Evolutionary conservation across 2,329 filamentous ascomycete species (phyloP).

Genomic region (Bertia moriformis): DNA sequence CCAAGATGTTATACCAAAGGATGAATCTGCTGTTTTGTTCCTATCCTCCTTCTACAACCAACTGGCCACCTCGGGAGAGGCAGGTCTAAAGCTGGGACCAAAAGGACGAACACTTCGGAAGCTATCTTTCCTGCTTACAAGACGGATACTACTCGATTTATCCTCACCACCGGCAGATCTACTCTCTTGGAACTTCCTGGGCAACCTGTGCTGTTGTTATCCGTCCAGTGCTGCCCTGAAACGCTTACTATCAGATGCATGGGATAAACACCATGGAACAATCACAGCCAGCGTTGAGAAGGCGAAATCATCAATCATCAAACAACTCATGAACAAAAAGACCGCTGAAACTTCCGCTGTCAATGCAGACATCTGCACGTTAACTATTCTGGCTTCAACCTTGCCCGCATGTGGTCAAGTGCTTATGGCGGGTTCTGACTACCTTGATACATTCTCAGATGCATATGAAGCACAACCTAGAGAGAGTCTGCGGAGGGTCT

Average conservation of each 20-base stretch:
- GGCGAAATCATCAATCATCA: slow-evolving; percentile 16
- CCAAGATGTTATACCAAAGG: slow-evolving; percentile 26
- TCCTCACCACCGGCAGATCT: slow-evolving; percentile 28
- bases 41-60: slow-evolving; percentile 53
- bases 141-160: slow-evolving; percentile 31
- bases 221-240: slow-evolving; percentile 43
- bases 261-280: slow-evolving; percentile 6
- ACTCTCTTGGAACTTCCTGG: slow-evolving; percentile 52
- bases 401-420: slow-evolving; percentile 25
- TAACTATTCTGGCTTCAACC: slow-evolving; percentile 21
- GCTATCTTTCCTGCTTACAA: slow-evolving; percentile 47
- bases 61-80: slow-evolving; percentile 21
- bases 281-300: slow-evolving; percentile 19
- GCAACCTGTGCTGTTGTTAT: slow-evolving; percentile 54
- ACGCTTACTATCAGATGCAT: slow-evolving; percentile 18
- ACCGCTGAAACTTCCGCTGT: slow-evolving; percentile 1
- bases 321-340: slow-evolving; percentile 10
- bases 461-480: slow-evolving; percentile 38
- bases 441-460: slow-evolving; percentile 54
- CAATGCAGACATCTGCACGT: slow-evolving; percentile 13
- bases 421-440: slow-evolving; percentile 75
- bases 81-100: slow-evolving; percentile 10
- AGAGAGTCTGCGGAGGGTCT: slow-evolving; percentile 46
- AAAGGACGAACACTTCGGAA: slow-evolving; percentile 40
- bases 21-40: slow-evolving; percentile 47